Evolutionary conservation across 495 filamentous ascomycete genomes (phyloP).

Genomic region (Podospora didyma): DNA sequence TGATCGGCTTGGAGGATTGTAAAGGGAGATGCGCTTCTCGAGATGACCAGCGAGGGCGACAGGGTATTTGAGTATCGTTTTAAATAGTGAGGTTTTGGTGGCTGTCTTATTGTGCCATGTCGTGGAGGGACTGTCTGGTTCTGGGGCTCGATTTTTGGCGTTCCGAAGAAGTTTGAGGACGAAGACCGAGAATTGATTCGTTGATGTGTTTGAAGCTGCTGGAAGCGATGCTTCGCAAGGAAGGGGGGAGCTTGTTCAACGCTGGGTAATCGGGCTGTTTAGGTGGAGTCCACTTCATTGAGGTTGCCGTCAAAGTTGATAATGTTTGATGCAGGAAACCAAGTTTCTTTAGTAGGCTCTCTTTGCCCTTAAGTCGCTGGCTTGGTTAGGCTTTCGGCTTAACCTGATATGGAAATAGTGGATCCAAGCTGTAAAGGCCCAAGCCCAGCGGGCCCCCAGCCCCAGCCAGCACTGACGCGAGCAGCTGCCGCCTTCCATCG

Average conservation of each 20-base stretch:
- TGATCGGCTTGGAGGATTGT: background rate
- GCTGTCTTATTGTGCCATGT: too few species aligned
- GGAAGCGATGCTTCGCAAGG: background rate
- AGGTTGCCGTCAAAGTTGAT: too few species aligned
- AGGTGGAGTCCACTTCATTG: too few species aligned
- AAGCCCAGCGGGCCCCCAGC: too few species aligned
- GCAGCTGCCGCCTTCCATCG: slow-evolving; percentile 19
- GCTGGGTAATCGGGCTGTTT: background rate
- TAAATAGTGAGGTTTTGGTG: too few species aligned
- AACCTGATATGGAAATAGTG: background rate
- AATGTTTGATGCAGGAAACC: too few species aligned
- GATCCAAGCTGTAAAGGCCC: background rate
- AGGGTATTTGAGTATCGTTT: too few species aligned
- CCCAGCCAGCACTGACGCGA: slow-evolving; percentile 19
- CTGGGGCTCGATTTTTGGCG: background rate
- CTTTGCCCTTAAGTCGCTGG: too few species aligned
- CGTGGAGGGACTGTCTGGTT: background rate
- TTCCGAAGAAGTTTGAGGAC: too few species aligned
- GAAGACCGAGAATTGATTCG: background rate
- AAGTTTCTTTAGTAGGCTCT: too few species aligned
- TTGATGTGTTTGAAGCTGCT: slow-evolving; percentile 7
- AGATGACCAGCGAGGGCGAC: too few species aligned
- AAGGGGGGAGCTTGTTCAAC: background rate
- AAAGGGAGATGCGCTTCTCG: too few species aligned
- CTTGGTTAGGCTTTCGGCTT: background rate